These are phyloP conservation scores for Populus deltoides DNA, from an alignment of 345 rosid genomes.

Conservation along the genomic window DNA sequence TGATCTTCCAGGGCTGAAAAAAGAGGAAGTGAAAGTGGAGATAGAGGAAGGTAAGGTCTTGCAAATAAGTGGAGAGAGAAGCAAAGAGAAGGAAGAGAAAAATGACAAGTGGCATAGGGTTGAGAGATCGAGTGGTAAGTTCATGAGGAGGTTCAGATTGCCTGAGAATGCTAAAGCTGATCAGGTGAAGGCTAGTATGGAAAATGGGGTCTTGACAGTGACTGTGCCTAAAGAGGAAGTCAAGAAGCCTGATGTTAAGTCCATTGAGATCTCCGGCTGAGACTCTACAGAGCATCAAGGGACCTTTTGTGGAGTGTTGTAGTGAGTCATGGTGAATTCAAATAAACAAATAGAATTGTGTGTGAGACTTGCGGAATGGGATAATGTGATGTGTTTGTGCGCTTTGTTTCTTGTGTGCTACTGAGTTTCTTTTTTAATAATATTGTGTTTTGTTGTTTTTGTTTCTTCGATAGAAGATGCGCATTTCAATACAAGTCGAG, in stretches of 20 bases:
- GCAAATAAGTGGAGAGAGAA: conserved; percentile 10
- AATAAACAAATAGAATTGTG: neutral
- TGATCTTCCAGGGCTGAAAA: conserved; percentile 10
- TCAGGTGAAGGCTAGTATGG: conserved; percentile 3
- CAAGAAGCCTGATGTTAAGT: neutral
- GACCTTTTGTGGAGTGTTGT: neutral
- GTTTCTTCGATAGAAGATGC: too few relatives aligned
- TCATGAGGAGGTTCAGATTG: conserved; percentile 8
- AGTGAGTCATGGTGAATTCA: neutral
- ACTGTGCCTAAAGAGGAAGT: neutral
- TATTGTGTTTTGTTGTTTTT: neutral
- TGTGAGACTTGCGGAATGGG: neutral
- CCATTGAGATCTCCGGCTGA: conserved; percentile 1
- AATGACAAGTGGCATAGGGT: conserved; percentile 10
- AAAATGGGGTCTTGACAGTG: neutral
- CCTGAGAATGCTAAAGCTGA: conserved; percentile 11
- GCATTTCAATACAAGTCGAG: too few relatives aligned
- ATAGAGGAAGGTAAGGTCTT: conserved; percentile 3
- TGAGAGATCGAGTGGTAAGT: neutral
- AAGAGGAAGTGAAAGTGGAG: conserved; percentile 4
- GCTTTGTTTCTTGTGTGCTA: neutral
- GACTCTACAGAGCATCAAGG: neutral
- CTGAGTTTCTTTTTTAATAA: neutral
- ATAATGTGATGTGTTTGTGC: neutral
- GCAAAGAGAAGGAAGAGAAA: neutral